Percentiles rank a stretch among this genome's conserved stretches.
These are phyloP conservation scores for Cryphonectria carpinicola DNA, from an alignment of 2,329 filamentous ascomycete species.

Conservation along the genomic window DNA sequence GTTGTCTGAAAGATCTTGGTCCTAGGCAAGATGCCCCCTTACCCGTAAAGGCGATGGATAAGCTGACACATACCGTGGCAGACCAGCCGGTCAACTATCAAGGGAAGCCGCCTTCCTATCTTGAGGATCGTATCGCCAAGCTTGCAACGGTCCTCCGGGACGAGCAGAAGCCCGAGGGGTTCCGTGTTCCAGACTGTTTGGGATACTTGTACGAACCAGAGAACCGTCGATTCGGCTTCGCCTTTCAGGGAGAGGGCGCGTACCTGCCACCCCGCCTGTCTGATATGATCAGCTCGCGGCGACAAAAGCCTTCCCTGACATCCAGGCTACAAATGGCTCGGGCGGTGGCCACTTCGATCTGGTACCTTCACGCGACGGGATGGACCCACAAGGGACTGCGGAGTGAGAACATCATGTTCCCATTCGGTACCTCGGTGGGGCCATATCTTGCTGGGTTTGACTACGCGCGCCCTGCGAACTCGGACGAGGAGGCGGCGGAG, in stretches of 20 bases:
- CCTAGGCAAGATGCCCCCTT: not conserved
- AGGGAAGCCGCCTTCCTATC: slow-evolving; percentile 1
- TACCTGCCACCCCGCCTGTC: slow-evolving; percentile 6
- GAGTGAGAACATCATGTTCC: slow-evolving; percentile 54
- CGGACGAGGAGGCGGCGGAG: slow-evolving; percentile 46
- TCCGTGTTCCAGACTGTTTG: slow-evolving; percentile 10
- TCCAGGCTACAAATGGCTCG: slow-evolving; percentile 15
- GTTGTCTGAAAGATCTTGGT: not conserved
- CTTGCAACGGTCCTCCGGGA: slow-evolving; percentile 18
- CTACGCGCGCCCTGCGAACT: slow-evolving; percentile 46
- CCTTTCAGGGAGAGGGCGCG: slow-evolving; percentile 1
- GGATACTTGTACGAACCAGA: slow-evolving; percentile 14
- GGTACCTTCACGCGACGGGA: slow-evolving; percentile 52
- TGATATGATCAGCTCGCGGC: slow-evolving; percentile 11
- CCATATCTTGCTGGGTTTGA: slow-evolving; percentile 55
- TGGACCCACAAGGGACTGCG: slow-evolving; percentile 59
- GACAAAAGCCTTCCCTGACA: slow-evolving; percentile 18
- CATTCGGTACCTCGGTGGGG: slow-evolving; percentile 38
- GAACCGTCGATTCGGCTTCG: slow-evolving; percentile 17
- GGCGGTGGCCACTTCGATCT: slow-evolving; percentile 13
- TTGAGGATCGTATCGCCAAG: slow-evolving; percentile 16
- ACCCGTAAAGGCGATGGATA: not conserved
- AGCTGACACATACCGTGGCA: slow-evolving; percentile 5
- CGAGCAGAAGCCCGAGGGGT: slow-evolving; percentile 19
- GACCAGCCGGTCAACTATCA: slow-evolving; percentile 16